phyloP scores from a whole-genome alignment of 768 basidiomycete genomes.

The Cantharellus cinnabarinus region DNA sequence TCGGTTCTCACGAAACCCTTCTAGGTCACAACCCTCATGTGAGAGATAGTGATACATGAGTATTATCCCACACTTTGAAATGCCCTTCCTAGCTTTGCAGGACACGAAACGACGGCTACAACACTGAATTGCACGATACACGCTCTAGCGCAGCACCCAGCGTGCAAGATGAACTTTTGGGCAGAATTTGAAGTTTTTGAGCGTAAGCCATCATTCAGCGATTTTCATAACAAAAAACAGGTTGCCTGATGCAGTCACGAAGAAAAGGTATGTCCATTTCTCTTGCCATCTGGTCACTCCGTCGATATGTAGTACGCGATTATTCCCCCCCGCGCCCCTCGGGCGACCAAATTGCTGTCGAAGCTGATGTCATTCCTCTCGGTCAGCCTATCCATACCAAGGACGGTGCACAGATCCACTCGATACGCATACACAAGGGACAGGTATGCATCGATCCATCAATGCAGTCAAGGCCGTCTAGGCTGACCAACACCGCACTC shows the following conservation, averaged over 20 bases:
- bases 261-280: constrained; percentile 18
- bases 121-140: constrained; percentile 21
- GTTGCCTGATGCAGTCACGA: constrained; percentile 25
- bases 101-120: constrained; percentile 25
- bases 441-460: constrained; percentile 15
- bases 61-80: no score
- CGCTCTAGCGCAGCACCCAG: constrained; percentile 21
- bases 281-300: not conserved
- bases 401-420: constrained; percentile 14
- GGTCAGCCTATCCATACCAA: constrained; percentile 16
- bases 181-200: constrained; percentile 19
- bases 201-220: constrained; percentile 18
- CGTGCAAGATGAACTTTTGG: constrained; percentile 21
- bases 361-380: constrained; percentile 26
- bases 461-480: not conserved
- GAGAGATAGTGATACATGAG: no score
- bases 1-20: no score
- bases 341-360: constrained; percentile 22
- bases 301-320: constrained; percentile 16
- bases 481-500: not conserved
- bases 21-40: no score
- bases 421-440: constrained; percentile 19
- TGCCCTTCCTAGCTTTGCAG: constrained; percentile 17
- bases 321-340: constrained; percentile 22
- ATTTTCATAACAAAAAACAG: constrained; percentile 15